Conservation (phyloP, 2,329 filamentous ascomycete genomes). For the Aspergillus tamarii region DNA sequence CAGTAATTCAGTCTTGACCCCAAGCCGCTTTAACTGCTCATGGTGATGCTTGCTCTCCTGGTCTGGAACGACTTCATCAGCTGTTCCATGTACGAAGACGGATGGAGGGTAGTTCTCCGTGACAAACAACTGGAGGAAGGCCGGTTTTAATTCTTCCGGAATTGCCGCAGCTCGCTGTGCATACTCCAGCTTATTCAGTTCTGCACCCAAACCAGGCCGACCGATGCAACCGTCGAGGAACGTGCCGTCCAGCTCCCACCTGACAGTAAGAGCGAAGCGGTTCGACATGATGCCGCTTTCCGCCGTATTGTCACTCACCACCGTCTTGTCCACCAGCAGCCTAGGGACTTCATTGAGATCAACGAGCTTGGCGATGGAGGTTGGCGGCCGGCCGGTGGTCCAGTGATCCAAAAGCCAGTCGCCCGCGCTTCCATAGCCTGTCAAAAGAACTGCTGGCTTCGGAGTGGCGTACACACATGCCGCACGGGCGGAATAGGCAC, state of each 20-base stretch:
- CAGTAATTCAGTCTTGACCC: constrained; percentile 18
- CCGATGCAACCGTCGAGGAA: constrained; percentile 25
- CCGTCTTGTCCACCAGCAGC: constrained; percentile 20
- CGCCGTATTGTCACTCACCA: constrained; percentile 24
- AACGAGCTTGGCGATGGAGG: constrained; percentile 21
- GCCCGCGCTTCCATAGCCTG: constrained; percentile 22
- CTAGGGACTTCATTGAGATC: constrained; percentile 15
- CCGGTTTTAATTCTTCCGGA: constrained; percentile 18
- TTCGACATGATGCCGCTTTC: constrained; percentile 9
- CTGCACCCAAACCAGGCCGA: constrained; percentile 15
- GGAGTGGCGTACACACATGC: constrained; percentile 25
- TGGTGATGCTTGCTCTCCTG: constrained; percentile 23
- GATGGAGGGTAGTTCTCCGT: constrained; percentile 20
- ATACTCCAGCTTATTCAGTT: constrained; percentile 16
- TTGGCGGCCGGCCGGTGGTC: constrained; percentile 20
- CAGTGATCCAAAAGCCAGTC: constrained; percentile 26
- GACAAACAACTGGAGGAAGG: constrained; percentile 23
- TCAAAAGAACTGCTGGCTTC: constrained; percentile 22
- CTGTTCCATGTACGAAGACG: constrained; percentile 26
- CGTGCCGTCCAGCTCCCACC: constrained; percentile 25
- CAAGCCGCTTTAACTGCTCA: constrained; percentile 19
- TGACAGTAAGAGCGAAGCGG: constrained; percentile 24
- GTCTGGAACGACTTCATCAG: constrained; percentile 26
- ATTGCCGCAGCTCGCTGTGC: constrained; percentile 14
- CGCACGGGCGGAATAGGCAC: constrained; percentile 28